Evolutionary conservation across 2,329 filamentous ascomycete species (phyloP), one percentile per base, ranked within the genome.

Genomic region (Penicillium verrucosum): DNA sequence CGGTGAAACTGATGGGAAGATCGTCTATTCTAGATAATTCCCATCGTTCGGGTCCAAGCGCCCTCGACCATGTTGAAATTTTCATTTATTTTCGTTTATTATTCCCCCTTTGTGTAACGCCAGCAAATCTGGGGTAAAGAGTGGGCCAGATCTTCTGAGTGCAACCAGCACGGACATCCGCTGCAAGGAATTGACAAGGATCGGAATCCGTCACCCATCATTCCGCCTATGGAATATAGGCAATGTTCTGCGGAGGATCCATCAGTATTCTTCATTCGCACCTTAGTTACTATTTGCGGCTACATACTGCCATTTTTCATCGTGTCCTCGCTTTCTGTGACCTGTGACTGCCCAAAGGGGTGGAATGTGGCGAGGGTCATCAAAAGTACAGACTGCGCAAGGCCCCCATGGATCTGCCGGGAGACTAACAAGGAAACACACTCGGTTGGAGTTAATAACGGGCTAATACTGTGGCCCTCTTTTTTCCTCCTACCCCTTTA

Each of bases 141-240:
- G 64, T 67, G 65, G 65, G 63, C 64, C 64, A 60, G 64, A 66
- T 66, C 64, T 48, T 59, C 54, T 62, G 48, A 43, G 44, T 57
- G 27, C 51, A n/a, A 59, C 43, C 60, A 63, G 65, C 63, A 66
- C 63, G 58, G 65, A 67, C 63, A 64, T 67, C 65, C 60, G 64
- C 63, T 66, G 65, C 65, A 67, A 62, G 64, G 56, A 62, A 66
- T 64, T 18, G 57, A 61, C 64, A 51, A 54, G 60, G 58, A 56
- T 66, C 49, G 51, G 54, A 56, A 34, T 43, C 29, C 32, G 38
- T 53, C 51, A 51, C 51, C 50, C 52, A 44, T 63, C 42, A 52
- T 46, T 21, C 40, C 36, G 27, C 16, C 29, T 46, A 34, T 46
- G 8, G 18, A 46, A 46, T 25, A 34, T n/a, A 34, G 11, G 18